Conservation (phyloP, 352 stramenopile genomes). For the Phytophthora lateralis region DNA sequence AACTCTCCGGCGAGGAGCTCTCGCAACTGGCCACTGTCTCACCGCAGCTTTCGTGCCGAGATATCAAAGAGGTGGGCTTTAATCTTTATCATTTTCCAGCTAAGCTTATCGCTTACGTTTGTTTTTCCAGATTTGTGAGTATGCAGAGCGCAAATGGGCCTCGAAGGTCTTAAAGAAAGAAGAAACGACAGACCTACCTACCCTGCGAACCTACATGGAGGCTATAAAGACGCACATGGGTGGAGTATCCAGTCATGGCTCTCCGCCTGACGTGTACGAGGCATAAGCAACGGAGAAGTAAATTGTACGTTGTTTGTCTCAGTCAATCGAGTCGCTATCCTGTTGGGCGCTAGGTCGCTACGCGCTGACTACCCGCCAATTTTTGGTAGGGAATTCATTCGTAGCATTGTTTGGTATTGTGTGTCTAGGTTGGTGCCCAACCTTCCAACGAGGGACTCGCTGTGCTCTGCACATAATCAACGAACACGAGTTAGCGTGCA, state of each 20-base stretch:
- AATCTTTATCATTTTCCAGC: background rate
- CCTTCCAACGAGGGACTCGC: conserved; percentile 31
- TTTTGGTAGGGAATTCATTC: conserved; percentile 17
- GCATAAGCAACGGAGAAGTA: conserved; percentile 32
- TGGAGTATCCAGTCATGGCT: conserved; percentile 47
- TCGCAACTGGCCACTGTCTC: conserved; percentile 79
- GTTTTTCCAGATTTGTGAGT: conserved; percentile 89
- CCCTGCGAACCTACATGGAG: conserved; percentile 73
- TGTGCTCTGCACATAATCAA: conserved; percentile 35
- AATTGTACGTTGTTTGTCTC: background rate
- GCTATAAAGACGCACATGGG: conserved; percentile 72
- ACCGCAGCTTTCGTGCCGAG: conserved; percentile 89
- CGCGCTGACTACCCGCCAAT: conserved; percentile 5
- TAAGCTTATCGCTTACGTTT: background rate
- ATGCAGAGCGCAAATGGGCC: conserved; percentile 92
- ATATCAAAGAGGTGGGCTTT: conserved; percentile 91
- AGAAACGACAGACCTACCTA: conserved; percentile 72
- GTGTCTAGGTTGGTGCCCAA: conserved; percentile 40
- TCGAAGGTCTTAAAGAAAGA: conserved; percentile 90
- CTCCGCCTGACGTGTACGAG: conserved; percentile 58
- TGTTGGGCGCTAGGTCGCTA: background rate
- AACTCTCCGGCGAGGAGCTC: conserved; percentile 80
- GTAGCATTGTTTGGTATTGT: conserved; percentile 50
- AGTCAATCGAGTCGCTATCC: background rate
- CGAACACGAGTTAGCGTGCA: conserved; percentile 1